Conservation (phyloP, 2,329 filamentous ascomycete genomes). For the Nigrospora sphaerica region DNA sequence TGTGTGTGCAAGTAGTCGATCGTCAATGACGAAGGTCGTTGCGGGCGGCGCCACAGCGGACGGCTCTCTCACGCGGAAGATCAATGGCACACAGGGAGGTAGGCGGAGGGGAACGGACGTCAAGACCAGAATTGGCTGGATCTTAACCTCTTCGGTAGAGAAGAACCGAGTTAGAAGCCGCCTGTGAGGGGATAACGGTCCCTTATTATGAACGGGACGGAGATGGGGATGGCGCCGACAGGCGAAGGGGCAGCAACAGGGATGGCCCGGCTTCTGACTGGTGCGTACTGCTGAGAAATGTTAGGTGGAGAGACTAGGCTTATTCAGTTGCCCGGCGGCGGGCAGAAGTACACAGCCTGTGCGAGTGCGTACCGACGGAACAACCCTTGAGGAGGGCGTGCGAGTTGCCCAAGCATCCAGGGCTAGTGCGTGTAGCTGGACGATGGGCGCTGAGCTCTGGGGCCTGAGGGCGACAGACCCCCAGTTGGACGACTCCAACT, state of each 20-base stretch:
- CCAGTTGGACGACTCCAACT: no score
- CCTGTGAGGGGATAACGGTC: constrained; percentile 17
- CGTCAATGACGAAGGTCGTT: not conserved
- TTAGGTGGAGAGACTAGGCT: no score
- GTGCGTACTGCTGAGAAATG: no score
- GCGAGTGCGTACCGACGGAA: no score
- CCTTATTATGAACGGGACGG: constrained; percentile 14
- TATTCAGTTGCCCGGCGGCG: no score
- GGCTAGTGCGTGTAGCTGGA: no score
- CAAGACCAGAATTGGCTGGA: constrained; percentile 7
- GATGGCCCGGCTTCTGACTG: constrained; percentile 2
- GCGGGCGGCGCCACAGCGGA: not conserved
- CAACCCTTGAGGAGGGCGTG: no score
- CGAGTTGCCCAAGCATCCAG: no score
- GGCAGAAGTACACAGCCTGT: no score
- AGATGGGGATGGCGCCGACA: constrained; percentile 8
- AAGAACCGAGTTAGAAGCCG: constrained; percentile 16
- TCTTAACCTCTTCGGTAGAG: constrained; percentile 10
- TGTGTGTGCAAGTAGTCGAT: not conserved
- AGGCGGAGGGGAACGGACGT: not conserved
- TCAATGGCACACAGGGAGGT: not conserved
- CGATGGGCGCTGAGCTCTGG: no score
- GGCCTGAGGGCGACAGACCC: no score
- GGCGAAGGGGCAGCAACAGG: constrained; percentile 5
- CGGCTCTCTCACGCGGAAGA: no score